Percentiles rank a stretch among this genome's conserved stretches.
Conservation (phyloP, 148 eudicot genomes). For the Fagopyrum homotropicum region DNA sequence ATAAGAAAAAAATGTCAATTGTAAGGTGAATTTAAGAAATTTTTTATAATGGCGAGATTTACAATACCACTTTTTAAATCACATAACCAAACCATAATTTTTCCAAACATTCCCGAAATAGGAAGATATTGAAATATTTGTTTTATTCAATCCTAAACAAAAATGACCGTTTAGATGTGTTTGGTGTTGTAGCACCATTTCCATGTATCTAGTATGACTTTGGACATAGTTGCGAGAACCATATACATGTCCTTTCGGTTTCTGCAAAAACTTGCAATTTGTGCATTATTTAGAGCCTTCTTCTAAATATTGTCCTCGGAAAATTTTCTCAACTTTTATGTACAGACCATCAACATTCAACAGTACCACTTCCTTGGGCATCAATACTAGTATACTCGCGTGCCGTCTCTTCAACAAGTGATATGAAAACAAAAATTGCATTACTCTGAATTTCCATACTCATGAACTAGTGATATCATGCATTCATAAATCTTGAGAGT, state of each 20-base stretch:
- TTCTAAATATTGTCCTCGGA: conserved; percentile 20
- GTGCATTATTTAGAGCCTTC: conserved; percentile 12
- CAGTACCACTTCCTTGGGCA: conserved; percentile 17
- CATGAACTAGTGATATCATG: neutral
- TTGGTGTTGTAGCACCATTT: conserved; percentile 67
- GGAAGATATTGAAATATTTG: neutral
- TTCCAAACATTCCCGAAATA: neutral
- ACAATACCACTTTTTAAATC: neutral
- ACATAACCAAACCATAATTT: neutral
- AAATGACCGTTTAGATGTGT: conserved; percentile 50
- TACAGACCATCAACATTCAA: conserved; percentile 18
- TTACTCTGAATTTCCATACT: neutral
- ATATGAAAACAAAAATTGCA: conserved; percentile 36
- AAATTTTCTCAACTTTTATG: conserved; percentile 20
- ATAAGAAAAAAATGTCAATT: neutral
- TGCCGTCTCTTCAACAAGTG: conserved; percentile 37
- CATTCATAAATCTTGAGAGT: neutral
- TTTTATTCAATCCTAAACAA: neutral
- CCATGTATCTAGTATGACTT: conserved; percentile 40
- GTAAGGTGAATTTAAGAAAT: neutral
- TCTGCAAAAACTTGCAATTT: conserved; percentile 18
- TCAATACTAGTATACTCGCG: conserved; percentile 21
- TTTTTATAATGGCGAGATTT: neutral
- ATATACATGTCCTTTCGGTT: conserved; percentile 18
- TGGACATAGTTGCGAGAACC: conserved; percentile 12